Conservation (phyloP, 805 yeast genomes). For the Suhomyces prunicola region DNA sequence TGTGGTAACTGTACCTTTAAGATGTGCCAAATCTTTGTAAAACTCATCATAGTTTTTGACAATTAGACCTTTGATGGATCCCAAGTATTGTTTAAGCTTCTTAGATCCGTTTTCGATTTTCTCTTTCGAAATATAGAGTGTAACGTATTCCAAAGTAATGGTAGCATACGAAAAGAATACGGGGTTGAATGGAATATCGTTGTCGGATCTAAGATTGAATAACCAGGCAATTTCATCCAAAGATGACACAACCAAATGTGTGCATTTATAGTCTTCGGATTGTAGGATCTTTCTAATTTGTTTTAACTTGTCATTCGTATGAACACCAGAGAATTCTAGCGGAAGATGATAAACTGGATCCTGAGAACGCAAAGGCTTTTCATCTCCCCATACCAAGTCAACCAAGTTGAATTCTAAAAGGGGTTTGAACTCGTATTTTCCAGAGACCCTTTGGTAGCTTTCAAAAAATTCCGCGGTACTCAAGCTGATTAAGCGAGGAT, state of each 20-base stretch:
- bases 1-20: slow-evolving; percentile 16
- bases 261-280: slow-evolving; percentile 14
- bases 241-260: slow-evolving; percentile 57
- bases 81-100: slow-evolving; percentile 24
- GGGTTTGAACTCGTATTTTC: slow-evolving; percentile 30
- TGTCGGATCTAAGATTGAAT: slow-evolving; percentile 71
- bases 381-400: slow-evolving; percentile 38
- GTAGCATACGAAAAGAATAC: slow-evolving; percentile 73
- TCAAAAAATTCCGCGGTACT: slow-evolving; percentile 42
- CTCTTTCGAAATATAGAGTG: slow-evolving; percentile 53
- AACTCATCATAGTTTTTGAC: slow-evolving; percentile 55
- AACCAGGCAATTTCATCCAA: slow-evolving; percentile 92
- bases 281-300: slow-evolving; percentile 31
- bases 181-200: slow-evolving; percentile 81
- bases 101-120: slow-evolving; percentile 33
- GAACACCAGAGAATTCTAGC: slow-evolving; percentile 33
- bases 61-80: slow-evolving; percentile 22
- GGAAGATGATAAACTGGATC: slow-evolving; percentile 32
- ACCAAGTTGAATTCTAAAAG: slow-evolving; percentile 29
- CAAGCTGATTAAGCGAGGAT: slow-evolving; percentile 68
- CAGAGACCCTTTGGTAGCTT: slow-evolving; percentile 17
- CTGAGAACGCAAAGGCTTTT: slow-evolving; percentile 31
- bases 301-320: slow-evolving; percentile 26
- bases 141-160: slow-evolving; percentile 31
- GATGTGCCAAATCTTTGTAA: slow-evolving; percentile 50